phyloP scores from a whole-genome alignment of 306 rosid genomes.

The Quillaja saponaria region DNA sequence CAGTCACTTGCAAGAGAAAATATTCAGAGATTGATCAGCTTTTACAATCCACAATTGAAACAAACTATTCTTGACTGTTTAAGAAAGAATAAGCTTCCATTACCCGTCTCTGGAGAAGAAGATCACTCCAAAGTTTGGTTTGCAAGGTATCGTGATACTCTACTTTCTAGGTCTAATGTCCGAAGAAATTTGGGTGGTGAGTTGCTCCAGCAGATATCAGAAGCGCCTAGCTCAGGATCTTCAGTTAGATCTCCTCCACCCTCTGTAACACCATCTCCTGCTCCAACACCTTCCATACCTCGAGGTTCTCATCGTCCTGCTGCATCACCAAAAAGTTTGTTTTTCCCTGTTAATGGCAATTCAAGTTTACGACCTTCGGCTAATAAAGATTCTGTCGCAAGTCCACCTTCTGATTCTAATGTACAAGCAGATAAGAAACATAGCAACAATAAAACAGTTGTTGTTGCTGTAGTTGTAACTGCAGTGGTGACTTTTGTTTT shows the following conservation, averaged over 20 bases:
- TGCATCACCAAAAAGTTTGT: conserved; percentile 7
- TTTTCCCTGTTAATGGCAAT: conserved; percentile 9
- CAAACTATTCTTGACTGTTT: conserved; percentile 62
- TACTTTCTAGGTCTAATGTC: conserved; percentile 37
- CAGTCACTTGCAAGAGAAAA: conserved; percentile 41
- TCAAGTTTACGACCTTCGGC: conserved; percentile 19
- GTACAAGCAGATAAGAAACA: conserved; percentile 26
- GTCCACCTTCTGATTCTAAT: conserved; percentile 32
- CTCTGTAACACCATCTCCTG: conserved; percentile 32
- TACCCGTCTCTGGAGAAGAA: conserved; percentile 53
- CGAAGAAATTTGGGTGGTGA: conserved; percentile 60
- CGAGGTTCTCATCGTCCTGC: conserved; percentile 11
- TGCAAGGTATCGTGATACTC: conserved; percentile 36
- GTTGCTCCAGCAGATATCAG: conserved; percentile 31
- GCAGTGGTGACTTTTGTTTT: conserved; percentile 57
- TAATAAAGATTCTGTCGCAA: conserved; percentile 6
- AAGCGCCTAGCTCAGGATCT: conserved; percentile 31
- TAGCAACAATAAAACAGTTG: conserved; percentile 31
- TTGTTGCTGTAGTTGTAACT: conserved; percentile 50
- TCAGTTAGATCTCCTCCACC: conserved; percentile 32
- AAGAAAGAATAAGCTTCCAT: conserved; percentile 40
- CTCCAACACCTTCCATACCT: conserved; percentile 29
- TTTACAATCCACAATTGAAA: conserved; percentile 55
- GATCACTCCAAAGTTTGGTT: conserved; percentile 48
- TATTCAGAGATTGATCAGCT: conserved; percentile 42